Evolutionary conservation across 495 filamentous ascomycete genomes (phyloP), one percentile per base, ranked within the genome.

Genomic region (Amniculicola lignicola): DNA sequence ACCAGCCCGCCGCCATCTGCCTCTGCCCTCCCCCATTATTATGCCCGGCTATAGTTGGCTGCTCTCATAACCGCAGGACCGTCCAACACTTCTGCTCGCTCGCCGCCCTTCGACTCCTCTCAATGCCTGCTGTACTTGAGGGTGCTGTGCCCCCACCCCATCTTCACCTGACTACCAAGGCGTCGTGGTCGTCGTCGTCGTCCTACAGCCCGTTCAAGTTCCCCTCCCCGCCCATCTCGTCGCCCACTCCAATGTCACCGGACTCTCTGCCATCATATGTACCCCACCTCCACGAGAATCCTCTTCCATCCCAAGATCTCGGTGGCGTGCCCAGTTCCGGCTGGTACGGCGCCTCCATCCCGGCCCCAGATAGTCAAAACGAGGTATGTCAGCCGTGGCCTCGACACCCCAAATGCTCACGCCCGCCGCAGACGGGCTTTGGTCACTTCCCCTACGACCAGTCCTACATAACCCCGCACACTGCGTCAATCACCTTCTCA

Each of bases 101-200:
- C 51, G 11, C 18, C 48, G 5, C 16, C 51, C 42, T 19, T 28
- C 23, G 1, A 40, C 23, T 42, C 49, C 12, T 50, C 59, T 45
- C 51, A 43, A 63, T 63, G 61, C 50, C 55, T 51, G 51, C 51
- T 23, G 49, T 59, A 50, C 55, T 63, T 38, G 51, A 63, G 50
- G 44, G 61, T 55, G 61, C 61, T 59, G 55, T 63, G 61, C 61
- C 61, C 55, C 61, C 61, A 58, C 60, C 54, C 24, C 57, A 54
- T 38, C 57, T 61, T 15, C 50, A 55, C 41, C 57, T 61, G 57
- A 54, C 50, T 33, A 44, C 49, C 5, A 54, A 54, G 24, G 39
- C 40, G 29, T 48, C 54, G 43, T 63, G 61, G 61, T 43, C 54
- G 1, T 36, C 41, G 14, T 43, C 54, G 1, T 36, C 41, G 14